Evolutionary conservation across 257 asterid species (phyloP).

Genomic region (Fraxinus excelsior): DNA sequence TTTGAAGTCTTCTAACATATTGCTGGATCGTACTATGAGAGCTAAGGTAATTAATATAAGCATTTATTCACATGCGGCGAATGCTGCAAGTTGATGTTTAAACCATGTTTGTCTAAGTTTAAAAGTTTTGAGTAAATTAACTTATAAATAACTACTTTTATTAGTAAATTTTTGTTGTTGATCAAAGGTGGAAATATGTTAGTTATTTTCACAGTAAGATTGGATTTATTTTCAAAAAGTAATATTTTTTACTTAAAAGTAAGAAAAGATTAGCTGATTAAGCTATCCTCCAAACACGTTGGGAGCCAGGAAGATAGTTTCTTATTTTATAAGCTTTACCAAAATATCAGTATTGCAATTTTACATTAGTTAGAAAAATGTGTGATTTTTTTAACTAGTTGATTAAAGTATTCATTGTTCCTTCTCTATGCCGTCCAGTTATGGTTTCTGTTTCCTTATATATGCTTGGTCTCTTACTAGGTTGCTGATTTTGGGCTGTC

Average conservation of each 20-base stretch:
- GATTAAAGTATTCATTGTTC: neutral
- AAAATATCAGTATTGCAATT: neutral
- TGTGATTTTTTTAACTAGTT: neutral
- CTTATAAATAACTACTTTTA: neutral
- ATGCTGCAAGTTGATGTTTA: neutral
- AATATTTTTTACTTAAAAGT: neutral
- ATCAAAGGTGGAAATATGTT: neutral
- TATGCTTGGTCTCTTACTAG: slow-evolving; percentile 32
- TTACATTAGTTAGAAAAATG: too few relatives aligned
- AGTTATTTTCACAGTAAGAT: neutral
- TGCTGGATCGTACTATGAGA: slow-evolving; percentile 26
- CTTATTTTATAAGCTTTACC: neutral
- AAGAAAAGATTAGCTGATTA: neutral
- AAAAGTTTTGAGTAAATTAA: neutral
- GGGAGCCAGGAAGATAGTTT: too few relatives aligned
- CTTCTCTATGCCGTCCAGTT: neutral
- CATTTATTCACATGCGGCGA: neutral
- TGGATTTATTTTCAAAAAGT: neutral
- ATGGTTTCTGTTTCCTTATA: neutral
- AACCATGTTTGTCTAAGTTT: neutral
- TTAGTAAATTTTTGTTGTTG: neutral
- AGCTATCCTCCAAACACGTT: neutral
- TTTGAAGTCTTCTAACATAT: slow-evolving; percentile 26
- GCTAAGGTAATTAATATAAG: slow-evolving; percentile 24
- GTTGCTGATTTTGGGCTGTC: slow-evolving; percentile 99